Evolutionary conservation across 176 grass and related monocot genomes (phyloP), one percentile per base, ranked within the genome.

Genomic region (Hordeum marinum): DNA sequence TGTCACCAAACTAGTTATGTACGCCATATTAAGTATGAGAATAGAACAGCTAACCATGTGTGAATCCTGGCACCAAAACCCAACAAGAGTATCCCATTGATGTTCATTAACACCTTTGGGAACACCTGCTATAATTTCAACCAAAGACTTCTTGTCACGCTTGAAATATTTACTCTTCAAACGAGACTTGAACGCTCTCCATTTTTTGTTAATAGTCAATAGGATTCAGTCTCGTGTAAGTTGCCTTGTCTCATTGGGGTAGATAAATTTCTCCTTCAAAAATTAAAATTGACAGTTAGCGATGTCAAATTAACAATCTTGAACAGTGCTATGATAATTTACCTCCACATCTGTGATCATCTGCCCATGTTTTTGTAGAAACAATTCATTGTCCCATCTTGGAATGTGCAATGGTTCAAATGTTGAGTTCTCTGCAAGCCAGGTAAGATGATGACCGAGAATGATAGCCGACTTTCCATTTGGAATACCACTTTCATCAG

Each of bases 341-440:
- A 68, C 32, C 64, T 68, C 64, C 18, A 36, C 64, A 36, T 35
- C 29, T 36, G 18, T 78, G 55, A 80, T 50, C 27, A 80, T 80
- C 17, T 63, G 8, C 62, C 64, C 4, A 9, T 65, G 25, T 80
- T 62, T 41, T 27, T 17, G 24, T 17, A 46, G 15, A 18, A 65
- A 67, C 41, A 67, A 21, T 0, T 34, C 26, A 32, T 31, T 20
- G 9, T 80, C 62, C 78, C 62, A 80, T 80, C 63, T 80, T 15
- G 41, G 78, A 34, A 80, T 80, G 7, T 52, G 26, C 17, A 80
- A 50, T 67, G 78, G 78, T 34, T 42, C 62, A 35, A 67, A 35
- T 35, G 78, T 35, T n/a, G 78, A 80, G 42, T 63, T 79, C 12
- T 79, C n/a, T 79, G 58, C 37, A 20, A 79, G 37, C 14, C 27